phyloP scores from a whole-genome alignment of 495 filamentous ascomycete species.

The Talaromyces proteolyticus region DNA sequence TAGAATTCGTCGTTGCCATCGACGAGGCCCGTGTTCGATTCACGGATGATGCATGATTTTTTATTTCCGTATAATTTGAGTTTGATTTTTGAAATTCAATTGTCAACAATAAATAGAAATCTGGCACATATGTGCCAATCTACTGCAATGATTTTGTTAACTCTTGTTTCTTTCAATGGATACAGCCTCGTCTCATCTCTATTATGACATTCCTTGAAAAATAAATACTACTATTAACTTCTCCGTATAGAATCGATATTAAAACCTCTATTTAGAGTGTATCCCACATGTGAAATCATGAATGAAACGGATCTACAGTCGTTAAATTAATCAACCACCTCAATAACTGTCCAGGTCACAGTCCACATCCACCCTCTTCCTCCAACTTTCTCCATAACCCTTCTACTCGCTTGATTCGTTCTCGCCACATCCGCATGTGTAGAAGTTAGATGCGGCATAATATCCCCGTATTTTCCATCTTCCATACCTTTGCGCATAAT shows the following conservation, averaged over 20 bases:
- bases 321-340: background rate
- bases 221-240: no score
- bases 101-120: no score
- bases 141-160: no score
- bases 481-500: constrained; percentile 26
- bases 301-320: no score
- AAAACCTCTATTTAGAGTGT: no score
- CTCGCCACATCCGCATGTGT: constrained; percentile 40
- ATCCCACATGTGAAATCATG: no score
- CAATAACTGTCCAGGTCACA: constrained; percentile 5
- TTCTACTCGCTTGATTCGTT: constrained; percentile 38
- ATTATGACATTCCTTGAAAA: no score
- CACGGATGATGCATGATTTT: constrained; percentile 43
- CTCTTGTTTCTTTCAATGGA: no score
- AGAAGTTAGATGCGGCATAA: constrained; percentile 18
- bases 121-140: no score
- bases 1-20: constrained; percentile 58
- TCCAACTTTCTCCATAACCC: constrained; percentile 46
- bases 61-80: background rate
- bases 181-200: no score
- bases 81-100: background rate
- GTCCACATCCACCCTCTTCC: constrained; percentile 11
- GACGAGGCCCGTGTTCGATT: constrained; percentile 56
- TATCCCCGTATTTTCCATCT: constrained; percentile 15
- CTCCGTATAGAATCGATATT: no score